Percentiles rank a stretch among this genome's conserved stretches.
Conservation (phyloP, 73 alveolate genomes). For the Tetrahymena thermophila region DNA sequence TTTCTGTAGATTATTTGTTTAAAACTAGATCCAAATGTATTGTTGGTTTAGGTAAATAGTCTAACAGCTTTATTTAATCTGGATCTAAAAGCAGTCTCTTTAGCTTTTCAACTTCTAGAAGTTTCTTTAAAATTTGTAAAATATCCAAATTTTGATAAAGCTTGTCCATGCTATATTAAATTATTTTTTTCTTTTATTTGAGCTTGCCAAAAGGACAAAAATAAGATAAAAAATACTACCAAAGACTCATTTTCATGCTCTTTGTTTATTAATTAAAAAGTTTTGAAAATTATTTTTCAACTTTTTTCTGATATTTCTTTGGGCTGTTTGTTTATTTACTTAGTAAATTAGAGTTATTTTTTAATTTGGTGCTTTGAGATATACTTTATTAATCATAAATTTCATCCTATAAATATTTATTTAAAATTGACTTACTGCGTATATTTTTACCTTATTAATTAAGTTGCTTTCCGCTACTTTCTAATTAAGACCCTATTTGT, state of each 20-base stretch:
- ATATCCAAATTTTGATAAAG: constrained; percentile 10
- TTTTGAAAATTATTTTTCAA: background rate
- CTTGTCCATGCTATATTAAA: constrained; percentile 7
- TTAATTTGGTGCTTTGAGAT: too few species aligned
- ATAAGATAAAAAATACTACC: background rate
- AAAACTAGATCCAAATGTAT: background rate
- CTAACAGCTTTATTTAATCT: constrained; percentile 18
- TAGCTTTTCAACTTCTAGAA: constrained; percentile 9
- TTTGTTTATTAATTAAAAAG: background rate
- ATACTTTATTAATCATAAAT: too few species aligned
- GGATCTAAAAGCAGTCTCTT: constrained; percentile 3
- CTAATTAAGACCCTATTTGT: too few species aligned
- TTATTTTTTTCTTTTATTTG: background rate
- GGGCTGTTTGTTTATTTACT: background rate
- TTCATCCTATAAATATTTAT: too few species aligned
- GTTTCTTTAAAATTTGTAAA: constrained; percentile 2
- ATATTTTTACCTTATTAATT: too few species aligned
- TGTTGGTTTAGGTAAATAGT: constrained; percentile 25
- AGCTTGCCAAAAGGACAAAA: background rate
- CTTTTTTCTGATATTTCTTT: too few species aligned
- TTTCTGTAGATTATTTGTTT: background rate
- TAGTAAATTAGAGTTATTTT: too few species aligned
- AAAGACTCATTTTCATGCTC: background rate
- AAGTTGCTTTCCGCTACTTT: too few species aligned
- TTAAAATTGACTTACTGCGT: too few species aligned